Conservation (phyloP, 2,329 filamentous ascomycete species). For the Botrytis sinoallii region DNA sequence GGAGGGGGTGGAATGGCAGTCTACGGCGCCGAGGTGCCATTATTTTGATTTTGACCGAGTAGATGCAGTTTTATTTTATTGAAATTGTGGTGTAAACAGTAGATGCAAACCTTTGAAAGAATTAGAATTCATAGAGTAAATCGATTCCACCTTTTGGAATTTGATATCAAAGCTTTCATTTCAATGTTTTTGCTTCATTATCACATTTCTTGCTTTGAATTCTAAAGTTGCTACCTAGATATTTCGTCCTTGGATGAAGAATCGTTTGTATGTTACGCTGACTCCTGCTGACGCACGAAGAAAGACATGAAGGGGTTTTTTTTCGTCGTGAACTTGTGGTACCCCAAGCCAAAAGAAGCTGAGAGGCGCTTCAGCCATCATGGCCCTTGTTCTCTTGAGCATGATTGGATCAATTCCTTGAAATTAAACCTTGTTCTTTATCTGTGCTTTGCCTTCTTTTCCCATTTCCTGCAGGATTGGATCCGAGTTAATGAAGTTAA, state of each 20-base stretch:
- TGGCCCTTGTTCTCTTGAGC: background rate
- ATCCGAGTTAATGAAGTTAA: background rate
- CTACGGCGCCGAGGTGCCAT: slow-evolving; percentile 3
- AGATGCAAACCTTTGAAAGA: background rate
- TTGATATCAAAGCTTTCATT: background rate
- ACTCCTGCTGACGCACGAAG: slow-evolving; percentile 1
- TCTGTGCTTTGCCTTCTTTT: slow-evolving; percentile 4
- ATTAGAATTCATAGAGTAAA: background rate
- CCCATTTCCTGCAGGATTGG: background rate
- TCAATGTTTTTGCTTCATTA: background rate
- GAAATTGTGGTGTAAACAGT: background rate
- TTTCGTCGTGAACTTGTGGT: background rate
- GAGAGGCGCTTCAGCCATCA: background rate
- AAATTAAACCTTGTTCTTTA: background rate
- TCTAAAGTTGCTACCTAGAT: background rate
- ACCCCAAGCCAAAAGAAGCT: background rate
- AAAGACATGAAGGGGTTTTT: background rate
- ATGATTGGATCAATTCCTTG: background rate
- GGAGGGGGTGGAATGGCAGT: background rate
- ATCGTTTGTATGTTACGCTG: background rate
- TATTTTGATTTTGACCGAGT: slow-evolving; percentile 3
- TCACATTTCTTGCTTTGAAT: background rate
- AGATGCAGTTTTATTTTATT: background rate
- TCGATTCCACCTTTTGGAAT: background rate
- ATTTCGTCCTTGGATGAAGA: background rate